Evolutionary conservation across 176 grass and related monocot species (phyloP).

Genomic region (Phyllostachys edulis): DNA sequence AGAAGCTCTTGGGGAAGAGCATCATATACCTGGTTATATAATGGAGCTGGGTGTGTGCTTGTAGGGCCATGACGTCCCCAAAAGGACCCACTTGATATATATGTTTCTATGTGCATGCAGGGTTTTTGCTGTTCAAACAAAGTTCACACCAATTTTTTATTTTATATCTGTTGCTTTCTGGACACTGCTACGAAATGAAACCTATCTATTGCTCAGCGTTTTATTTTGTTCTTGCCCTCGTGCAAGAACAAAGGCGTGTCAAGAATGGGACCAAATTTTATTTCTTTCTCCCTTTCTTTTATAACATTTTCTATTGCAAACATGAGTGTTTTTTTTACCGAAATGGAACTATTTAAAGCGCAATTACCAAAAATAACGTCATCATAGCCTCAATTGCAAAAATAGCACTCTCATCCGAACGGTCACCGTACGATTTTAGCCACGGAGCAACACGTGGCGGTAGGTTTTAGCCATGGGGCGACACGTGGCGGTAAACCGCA

Average conservation of each 20-base stretch:
- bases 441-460: no score
- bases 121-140: slow-evolving; percentile 41
- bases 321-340: no score
- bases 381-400: no score
- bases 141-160: neutral
- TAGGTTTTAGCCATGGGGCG: no score
- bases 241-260: slow-evolving; percentile 11
- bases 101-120: slow-evolving; percentile 34
- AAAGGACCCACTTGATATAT: slow-evolving; percentile 28
- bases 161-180: neutral
- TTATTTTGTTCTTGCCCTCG: slow-evolving; percentile 17
- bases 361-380: no score
- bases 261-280: neutral
- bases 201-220: neutral
- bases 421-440: no score
- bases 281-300: neutral
- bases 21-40: slow-evolving; percentile 37
- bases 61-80: slow-evolving; percentile 5
- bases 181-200: slow-evolving; percentile 11
- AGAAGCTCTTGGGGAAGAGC: slow-evolving; percentile 1
- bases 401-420: no score
- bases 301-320: neutral
- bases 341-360: no score
- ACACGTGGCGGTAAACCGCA: no score
- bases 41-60: neutral